These are phyloP conservation scores for Phialophora verrucosa DNA, from an alignment of 2,329 filamentous ascomycete species.

Conservation along the genomic window DNA sequence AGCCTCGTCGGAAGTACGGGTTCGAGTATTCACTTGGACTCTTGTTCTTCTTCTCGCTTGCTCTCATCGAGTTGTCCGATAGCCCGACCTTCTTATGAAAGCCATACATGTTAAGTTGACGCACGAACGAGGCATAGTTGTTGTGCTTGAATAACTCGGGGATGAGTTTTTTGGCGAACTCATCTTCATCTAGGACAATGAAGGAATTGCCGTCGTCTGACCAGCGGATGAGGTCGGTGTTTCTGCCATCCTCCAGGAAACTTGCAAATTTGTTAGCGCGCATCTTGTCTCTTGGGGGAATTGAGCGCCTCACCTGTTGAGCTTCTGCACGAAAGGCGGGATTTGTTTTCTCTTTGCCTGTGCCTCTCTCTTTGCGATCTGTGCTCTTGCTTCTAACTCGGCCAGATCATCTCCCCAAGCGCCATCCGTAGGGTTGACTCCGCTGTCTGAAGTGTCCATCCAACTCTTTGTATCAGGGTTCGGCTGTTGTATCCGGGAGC, in stretches of 20 bases:
- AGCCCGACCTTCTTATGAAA: conserved; percentile 78
- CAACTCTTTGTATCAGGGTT: conserved; percentile 39
- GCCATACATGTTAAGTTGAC: conserved; percentile 71
- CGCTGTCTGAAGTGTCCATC: conserved; percentile 47
- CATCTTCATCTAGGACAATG: conserved; percentile 94
- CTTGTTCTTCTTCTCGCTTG: conserved; percentile 95
- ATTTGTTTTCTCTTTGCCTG: conserved; percentile 93
- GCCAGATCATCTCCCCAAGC: conserved; percentile 69
- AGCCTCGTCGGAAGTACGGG: conserved; percentile 90
- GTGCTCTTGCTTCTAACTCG: conserved; percentile 77
- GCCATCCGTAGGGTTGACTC: conserved; percentile 49
- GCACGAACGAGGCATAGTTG: conserved; percentile 78
- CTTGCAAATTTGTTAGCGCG: conserved; percentile 54
- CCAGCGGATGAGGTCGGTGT: conserved; percentile 95
- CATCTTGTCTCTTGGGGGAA: background rate
- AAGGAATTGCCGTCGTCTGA: conserved; percentile 96
- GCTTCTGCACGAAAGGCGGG: conserved; percentile 94
- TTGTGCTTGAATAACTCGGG: conserved; percentile 80
- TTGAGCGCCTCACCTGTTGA: conserved; percentile 78
- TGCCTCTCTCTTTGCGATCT: conserved; percentile 82
- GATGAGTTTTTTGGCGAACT: conserved; percentile 75
- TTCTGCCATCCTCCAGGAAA: conserved; percentile 90
- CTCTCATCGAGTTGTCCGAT: conserved; percentile 96
- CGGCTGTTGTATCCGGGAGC: conserved; percentile 22
- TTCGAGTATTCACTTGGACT: conserved; percentile 98